These are phyloP conservation scores for Parietaria judaica DNA, from an alignment of 306 rosid genomes.

Conservation along the genomic window DNA sequence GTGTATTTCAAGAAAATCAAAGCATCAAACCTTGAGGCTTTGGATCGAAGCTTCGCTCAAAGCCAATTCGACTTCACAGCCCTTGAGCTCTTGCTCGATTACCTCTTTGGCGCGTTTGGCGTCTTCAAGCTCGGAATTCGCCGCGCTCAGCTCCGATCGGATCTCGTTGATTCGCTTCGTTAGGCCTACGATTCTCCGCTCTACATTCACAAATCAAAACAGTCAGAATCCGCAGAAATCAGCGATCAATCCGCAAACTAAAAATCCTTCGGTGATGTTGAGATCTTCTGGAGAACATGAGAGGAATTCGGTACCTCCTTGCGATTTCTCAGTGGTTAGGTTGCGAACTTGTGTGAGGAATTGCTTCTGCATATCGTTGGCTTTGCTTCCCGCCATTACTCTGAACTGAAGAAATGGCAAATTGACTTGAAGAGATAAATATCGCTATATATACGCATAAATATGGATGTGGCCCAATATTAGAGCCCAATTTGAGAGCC, in stretches of 20 bases:
- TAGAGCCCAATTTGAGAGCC: too few relatives aligned
- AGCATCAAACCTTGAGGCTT: slow-evolving; percentile 46
- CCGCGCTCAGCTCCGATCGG: slow-evolving; percentile 32
- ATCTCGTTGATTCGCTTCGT: slow-evolving; percentile 59
- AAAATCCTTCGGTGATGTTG: background rate
- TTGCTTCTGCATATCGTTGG: slow-evolving; percentile 51
- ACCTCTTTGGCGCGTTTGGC: slow-evolving; percentile 57
- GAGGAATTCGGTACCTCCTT: slow-evolving; percentile 51
- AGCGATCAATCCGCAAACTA: too few relatives aligned
- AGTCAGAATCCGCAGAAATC: background rate
- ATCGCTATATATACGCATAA: background rate
- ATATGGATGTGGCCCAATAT: too few relatives aligned
- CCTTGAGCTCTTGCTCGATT: slow-evolving; percentile 67
- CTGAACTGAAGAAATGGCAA: background rate
- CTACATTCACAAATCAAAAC: slow-evolving; percentile 19
- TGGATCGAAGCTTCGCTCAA: slow-evolving; percentile 47
- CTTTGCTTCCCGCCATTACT: slow-evolving; percentile 77
- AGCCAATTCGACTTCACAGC: slow-evolving; percentile 67
- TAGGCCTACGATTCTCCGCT: slow-evolving; percentile 61
- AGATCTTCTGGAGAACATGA: background rate
- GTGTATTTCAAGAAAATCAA: slow-evolving; percentile 1
- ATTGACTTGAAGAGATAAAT: background rate
- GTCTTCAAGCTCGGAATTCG: slow-evolving; percentile 50
- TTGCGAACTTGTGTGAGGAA: slow-evolving; percentile 53
- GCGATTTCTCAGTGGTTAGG: slow-evolving; percentile 65